Percentiles rank a stretch among this genome's conserved stretches.
These are phyloP conservation scores for Aspergillus amoenus DNA, from an alignment of 2,329 filamentous ascomycete species.

Conservation along the genomic window DNA sequence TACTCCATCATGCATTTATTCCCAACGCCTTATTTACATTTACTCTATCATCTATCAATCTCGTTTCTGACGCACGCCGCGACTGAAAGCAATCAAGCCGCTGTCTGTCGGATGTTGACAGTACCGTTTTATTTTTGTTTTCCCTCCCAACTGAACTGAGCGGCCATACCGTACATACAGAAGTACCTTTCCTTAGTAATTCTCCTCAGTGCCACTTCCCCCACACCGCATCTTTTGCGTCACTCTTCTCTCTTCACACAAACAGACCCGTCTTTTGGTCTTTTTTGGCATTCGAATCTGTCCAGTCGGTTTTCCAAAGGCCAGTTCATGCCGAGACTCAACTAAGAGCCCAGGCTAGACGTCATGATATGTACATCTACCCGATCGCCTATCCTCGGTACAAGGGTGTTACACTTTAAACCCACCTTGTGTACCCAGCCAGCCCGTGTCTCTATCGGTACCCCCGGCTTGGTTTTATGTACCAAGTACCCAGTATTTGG, in stretches of 20 bases:
- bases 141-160: background rate
- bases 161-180: background rate
- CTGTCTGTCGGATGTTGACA: background rate
- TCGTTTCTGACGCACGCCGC: background rate
- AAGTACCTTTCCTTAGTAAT: slow-evolving; percentile 5
- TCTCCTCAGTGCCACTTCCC: background rate
- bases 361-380: background rate
- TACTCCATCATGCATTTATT: background rate
- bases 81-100: background rate
- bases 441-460: background rate
- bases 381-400: background rate
- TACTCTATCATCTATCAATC: background rate
- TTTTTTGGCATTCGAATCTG: background rate
- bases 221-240: slow-evolving; percentile 14
- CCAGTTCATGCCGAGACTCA: background rate
- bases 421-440: background rate
- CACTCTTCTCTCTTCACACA: background rate
- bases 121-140: slow-evolving; percentile 1
- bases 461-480: background rate
- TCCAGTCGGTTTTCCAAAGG: background rate
- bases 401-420: background rate
- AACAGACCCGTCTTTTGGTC: background rate
- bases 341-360: background rate
- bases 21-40: background rate
- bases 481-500: background rate